These are phyloP conservation scores for Lepiota brunneoincarnata DNA, from an alignment of 768 basidiomycete species.

Conservation along the genomic window DNA sequence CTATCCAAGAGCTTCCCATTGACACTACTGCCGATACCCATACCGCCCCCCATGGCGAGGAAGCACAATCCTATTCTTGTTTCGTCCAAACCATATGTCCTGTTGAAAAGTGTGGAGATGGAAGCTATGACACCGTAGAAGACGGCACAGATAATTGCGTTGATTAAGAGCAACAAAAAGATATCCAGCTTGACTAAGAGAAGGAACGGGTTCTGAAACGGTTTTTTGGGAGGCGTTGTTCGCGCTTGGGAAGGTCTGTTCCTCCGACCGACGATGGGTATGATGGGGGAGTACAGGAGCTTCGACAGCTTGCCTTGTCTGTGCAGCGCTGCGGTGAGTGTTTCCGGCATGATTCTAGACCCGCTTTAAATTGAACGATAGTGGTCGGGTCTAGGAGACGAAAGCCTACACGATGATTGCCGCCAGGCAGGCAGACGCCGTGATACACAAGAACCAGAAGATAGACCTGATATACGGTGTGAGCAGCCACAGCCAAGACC, in stretches of 20 bases:
- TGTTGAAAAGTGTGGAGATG: slow-evolving; percentile 57
- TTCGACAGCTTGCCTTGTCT: slow-evolving; percentile 44
- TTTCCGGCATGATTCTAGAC: slow-evolving; percentile 50
- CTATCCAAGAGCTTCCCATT: slow-evolving; percentile 65
- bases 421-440: slow-evolving; percentile 41
- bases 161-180: slow-evolving; percentile 47
- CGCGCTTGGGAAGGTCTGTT: slow-evolving; percentile 21
- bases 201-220: slow-evolving; percentile 51
- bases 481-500: background rate
- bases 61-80: slow-evolving; percentile 76
- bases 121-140: slow-evolving; percentile 62
- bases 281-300: slow-evolving; percentile 46
- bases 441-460: slow-evolving; percentile 61
- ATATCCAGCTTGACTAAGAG: slow-evolving; percentile 58
- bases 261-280: slow-evolving; percentile 43
- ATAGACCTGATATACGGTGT: slow-evolving; percentile 38
- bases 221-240: slow-evolving; percentile 31
- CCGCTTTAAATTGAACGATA: slow-evolving; percentile 14
- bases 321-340: slow-evolving; percentile 50
- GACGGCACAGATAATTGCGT: slow-evolving; percentile 49
- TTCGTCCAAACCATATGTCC: slow-evolving; percentile 59
- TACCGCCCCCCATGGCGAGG: slow-evolving; percentile 72
- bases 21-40: slow-evolving; percentile 53
- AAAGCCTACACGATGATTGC: slow-evolving; percentile 43
- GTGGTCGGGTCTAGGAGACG: slow-evolving; percentile 4